Percentiles rank a stretch among this genome's conserved stretches.
Evolutionary conservation across 768 basidiomycete species (phyloP).

Genomic region (Nidularia pulvinata): DNA sequence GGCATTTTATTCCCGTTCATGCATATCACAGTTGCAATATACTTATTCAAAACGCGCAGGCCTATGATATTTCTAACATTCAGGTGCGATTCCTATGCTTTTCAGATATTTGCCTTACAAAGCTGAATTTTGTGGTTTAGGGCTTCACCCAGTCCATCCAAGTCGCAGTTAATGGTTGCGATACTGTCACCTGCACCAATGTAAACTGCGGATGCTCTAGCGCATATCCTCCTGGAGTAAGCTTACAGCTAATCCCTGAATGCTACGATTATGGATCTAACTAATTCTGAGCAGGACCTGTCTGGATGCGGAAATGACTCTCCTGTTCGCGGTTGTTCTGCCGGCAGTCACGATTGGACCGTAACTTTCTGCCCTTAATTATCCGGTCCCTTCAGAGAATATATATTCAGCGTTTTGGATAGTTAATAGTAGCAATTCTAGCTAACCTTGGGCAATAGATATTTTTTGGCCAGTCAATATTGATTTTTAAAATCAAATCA

Average conservation of each 20-base stretch:
- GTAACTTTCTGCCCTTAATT: slow-evolving; percentile 28
- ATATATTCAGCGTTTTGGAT: no score
- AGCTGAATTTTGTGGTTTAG: slow-evolving; percentile 2
- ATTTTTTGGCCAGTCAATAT: no score
- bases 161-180: slow-evolving; percentile 31
- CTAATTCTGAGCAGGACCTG: slow-evolving; percentile 18
- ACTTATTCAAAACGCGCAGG: slow-evolving; percentile 11
- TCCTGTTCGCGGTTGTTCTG: slow-evolving; percentile 31
- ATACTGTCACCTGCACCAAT: slow-evolving; percentile 35
- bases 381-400: no score
- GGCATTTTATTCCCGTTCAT: slow-evolving; percentile 6
- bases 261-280: not conserved
- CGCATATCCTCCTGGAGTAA: slow-evolving; percentile 29
- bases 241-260: slow-evolving; percentile 5
- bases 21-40: not conserved
- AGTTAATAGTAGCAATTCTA: no score
- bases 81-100: slow-evolving; percentile 9
- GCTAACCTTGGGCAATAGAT: no score
- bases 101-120: slow-evolving; percentile 14
- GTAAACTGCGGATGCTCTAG: slow-evolving; percentile 29
- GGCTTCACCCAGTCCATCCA: slow-evolving; percentile 36
- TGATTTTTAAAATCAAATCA: no score
- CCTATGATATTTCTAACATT: slow-evolving; percentile 36
- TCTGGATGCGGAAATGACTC: slow-evolving; percentile 34
- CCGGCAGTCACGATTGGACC: slow-evolving; percentile 28